phyloP scores from a whole-genome alignment of 495 filamentous ascomycete genomes.

The Podospora fimiseda region DNA sequence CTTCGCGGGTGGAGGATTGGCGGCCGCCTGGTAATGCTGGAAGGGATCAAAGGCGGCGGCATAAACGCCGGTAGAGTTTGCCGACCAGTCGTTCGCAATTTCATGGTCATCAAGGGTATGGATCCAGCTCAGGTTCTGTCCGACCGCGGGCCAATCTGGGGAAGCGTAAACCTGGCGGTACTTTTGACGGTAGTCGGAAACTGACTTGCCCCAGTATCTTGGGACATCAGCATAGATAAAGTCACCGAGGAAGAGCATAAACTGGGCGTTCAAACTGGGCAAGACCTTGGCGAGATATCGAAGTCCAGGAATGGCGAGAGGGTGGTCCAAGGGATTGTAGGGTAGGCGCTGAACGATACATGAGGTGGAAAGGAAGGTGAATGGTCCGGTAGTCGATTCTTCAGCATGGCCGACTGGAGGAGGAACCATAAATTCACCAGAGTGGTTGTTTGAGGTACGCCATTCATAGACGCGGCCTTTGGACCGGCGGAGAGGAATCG shows the following conservation, averaged over 20 bases:
- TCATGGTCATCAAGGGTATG: conserved; percentile 96
- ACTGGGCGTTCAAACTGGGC: conserved; percentile 59
- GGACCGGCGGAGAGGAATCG: conserved; percentile 44
- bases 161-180: conserved; percentile 92
- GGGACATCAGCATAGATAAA: conserved; percentile 98
- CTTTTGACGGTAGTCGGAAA: conserved; percentile 75
- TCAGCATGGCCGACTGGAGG: conserved; percentile 51
- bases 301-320: conserved; percentile 74
- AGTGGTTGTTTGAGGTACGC: conserved; percentile 72
- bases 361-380: conserved; percentile 84
- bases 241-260: conserved; percentile 98
- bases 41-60: conserved; percentile 76
- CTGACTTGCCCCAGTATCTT: conserved; percentile 60
- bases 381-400: conserved; percentile 51
- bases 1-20: conserved; percentile 66
- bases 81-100: conserved; percentile 84
- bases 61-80: conserved; percentile 67
- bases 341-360: conserved; percentile 89
- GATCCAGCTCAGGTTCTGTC: conserved; percentile 79
- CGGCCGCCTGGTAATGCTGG: conserved; percentile 72
- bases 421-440: conserved; percentile 68
- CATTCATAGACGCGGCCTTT: conserved; percentile 69
- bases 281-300: conserved; percentile 59
- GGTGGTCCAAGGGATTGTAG: conserved; percentile 74
- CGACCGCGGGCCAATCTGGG: conserved; percentile 71